These are phyloP conservation scores for Glebionis coronaria DNA, from an alignment of 129 eudicot species.

Conservation along the genomic window DNA sequence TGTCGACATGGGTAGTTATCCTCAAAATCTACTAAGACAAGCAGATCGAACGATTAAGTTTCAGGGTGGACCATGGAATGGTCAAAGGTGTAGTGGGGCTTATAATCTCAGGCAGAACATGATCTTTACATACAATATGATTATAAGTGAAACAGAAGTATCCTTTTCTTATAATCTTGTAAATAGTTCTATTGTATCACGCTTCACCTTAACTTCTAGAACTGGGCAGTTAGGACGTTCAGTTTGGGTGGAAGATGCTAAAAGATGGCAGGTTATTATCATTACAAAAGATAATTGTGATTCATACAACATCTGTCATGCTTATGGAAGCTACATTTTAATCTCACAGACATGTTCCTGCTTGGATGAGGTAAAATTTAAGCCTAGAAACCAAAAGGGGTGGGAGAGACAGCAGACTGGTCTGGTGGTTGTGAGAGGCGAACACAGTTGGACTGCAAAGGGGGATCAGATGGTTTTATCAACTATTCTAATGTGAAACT, in stretches of 20 bases:
- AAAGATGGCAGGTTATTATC: not conserved
- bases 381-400: conserved; percentile 2
- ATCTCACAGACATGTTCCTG: conserved; percentile 1
- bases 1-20: conserved; percentile 2
- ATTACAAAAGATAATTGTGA: not conserved
- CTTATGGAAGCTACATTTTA: conserved; percentile 35
- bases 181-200: not conserved
- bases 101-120: not conserved
- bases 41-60: not conserved
- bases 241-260: not conserved
- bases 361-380: conserved; percentile 15
- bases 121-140: not conserved
- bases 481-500: conserved; percentile 12
- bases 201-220: conserved; percentile 9
- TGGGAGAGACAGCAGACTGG: conserved; percentile 14
- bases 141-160: not conserved
- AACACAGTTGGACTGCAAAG: conserved; percentile 10
- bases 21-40: conserved; percentile 11
- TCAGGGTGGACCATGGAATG: conserved; percentile 18
- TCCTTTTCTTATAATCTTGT: conserved; percentile 8
- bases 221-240: not conserved
- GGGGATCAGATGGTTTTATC: conserved; percentile 4
- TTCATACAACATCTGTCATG: conserved; percentile 27
- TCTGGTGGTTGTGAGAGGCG: conserved; percentile 16
- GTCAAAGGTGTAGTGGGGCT: conserved; percentile 5